These are phyloP conservation scores for Aspergillus ruber DNA, from an alignment of 2,329 filamentous ascomycete species.

Conservation along the genomic window DNA sequence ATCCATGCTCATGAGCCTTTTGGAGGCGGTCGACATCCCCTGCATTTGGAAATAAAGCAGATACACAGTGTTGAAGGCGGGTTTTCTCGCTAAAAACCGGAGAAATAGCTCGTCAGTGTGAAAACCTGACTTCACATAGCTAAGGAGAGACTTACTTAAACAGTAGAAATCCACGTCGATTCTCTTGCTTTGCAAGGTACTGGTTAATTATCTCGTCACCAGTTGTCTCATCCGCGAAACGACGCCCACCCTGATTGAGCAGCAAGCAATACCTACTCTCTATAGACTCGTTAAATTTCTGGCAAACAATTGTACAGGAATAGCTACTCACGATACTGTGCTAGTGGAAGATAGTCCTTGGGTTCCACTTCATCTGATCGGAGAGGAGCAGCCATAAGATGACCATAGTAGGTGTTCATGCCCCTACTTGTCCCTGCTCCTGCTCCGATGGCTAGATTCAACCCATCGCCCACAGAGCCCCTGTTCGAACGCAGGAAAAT, in stretches of 20 bases:
- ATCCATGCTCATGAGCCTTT: constrained; percentile 19
- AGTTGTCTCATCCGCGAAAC: constrained; percentile 19
- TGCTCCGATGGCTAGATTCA: constrained; percentile 14
- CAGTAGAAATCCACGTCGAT: constrained; percentile 19
- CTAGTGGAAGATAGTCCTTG: constrained; percentile 17
- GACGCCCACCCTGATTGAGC: constrained; percentile 15
- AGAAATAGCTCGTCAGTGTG: no score
- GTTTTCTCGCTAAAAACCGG: constrained; percentile 14
- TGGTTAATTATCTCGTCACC: constrained; percentile 24
- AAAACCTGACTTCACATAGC: no score
- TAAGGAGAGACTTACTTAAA: constrained; percentile 12
- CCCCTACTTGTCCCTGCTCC: constrained; percentile 20
- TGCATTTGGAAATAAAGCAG: constrained; percentile 18
- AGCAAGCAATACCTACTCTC: constrained; percentile 21
- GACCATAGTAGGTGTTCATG: constrained; percentile 23
- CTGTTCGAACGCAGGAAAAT: constrained; percentile 21
- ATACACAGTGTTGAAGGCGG: constrained; percentile 14
- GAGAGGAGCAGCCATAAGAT: constrained; percentile 20
- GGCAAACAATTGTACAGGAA: no score
- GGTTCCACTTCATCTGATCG: constrained; percentile 16
- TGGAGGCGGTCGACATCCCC: constrained; percentile 20
- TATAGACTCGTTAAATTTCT: background rate
- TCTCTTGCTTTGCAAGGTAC: constrained; percentile 21
- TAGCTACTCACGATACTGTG: constrained; percentile 18
- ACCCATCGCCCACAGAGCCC: constrained; percentile 21